phyloP scores from a whole-genome alignment of 257 asterid genomes.

The Cynanchum wilfordii region DNA sequence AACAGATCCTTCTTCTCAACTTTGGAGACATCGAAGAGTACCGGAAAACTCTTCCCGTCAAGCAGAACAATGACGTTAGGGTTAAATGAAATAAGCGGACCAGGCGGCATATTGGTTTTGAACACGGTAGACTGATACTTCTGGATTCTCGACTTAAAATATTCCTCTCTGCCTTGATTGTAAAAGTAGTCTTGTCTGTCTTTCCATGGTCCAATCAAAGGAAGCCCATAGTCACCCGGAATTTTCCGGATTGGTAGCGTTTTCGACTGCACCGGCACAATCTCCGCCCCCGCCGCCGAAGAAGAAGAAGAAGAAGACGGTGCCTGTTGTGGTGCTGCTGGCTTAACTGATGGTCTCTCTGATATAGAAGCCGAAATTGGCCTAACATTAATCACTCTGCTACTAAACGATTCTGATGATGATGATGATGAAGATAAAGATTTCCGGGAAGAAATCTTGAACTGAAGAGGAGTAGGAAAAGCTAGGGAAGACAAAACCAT shows the following conservation, averaged over 20 bases:
- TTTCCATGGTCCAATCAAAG: constrained; percentile 61
- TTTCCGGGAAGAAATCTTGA: constrained; percentile 19
- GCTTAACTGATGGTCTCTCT: constrained; percentile 23
- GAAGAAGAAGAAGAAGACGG: neutral
- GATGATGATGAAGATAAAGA: constrained; percentile 8
- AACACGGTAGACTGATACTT: constrained; percentile 72
- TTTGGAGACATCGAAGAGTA: constrained; percentile 56
- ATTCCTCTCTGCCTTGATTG: constrained; percentile 74
- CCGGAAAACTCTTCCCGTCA: constrained; percentile 80
- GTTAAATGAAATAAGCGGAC: constrained; percentile 57
- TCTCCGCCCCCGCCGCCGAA: neutral
- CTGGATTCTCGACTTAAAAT: constrained; percentile 58
- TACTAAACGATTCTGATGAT: constrained; percentile 1
- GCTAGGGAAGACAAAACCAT: constrained; percentile 40
- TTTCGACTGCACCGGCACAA: constrained; percentile 7
- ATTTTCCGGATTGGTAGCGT: constrained; percentile 40
- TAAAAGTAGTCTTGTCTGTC: constrained; percentile 76
- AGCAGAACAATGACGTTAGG: constrained; percentile 72
- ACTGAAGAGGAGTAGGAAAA: constrained; percentile 29
- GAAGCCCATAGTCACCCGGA: constrained; percentile 78
- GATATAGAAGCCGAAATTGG: constrained; percentile 36
- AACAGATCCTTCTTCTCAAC: constrained; percentile 82
- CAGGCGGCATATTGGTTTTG: constrained; percentile 88
- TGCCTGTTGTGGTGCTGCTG: constrained; percentile 11
- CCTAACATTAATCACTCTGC: neutral